Evolutionary conservation across 768 basidiomycete genomes (phyloP).

Genomic region (Trametes gibbosa): DNA sequence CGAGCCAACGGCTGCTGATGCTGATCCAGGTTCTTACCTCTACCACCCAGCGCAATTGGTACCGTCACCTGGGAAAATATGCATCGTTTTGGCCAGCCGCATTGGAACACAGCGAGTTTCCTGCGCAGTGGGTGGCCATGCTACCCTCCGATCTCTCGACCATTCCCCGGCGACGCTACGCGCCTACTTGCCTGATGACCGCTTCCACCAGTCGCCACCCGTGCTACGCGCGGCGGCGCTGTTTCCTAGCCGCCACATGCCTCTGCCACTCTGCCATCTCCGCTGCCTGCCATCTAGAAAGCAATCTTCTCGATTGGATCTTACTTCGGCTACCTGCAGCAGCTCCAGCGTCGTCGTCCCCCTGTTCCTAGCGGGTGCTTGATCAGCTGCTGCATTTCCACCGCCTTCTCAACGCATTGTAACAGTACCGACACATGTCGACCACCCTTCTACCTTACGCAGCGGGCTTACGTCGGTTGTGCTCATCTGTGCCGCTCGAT

Average conservation of each 20-base stretch:
- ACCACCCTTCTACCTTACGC: background rate
- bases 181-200: background rate
- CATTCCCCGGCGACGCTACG: constrained; percentile 9
- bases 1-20: constrained; percentile 1
- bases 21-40: background rate
- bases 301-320: constrained; percentile 14
- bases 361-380: constrained; percentile 13
- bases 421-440: constrained; percentile 7
- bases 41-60: background rate
- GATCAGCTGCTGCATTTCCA: constrained; percentile 12
- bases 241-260: constrained; percentile 6
- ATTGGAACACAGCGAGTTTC: background rate
- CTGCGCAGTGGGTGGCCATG: constrained; percentile 4
- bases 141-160: constrained; percentile 3
- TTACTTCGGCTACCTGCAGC: constrained; percentile 2
- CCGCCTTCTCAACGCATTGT: constrained; percentile 5
- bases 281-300: constrained; percentile 2
- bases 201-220: background rate
- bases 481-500: background rate
- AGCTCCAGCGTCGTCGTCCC: background rate
- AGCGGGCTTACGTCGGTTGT: constrained; percentile 16
- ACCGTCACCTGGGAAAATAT: constrained; percentile 12
- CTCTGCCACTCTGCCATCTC: constrained; percentile 1
- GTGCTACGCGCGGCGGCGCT: background rate
- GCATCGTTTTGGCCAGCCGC: constrained; percentile 5